phyloP scores from a whole-genome alignment of 441 rosid genomes.

The Metrosideros polymorpha region DNA sequence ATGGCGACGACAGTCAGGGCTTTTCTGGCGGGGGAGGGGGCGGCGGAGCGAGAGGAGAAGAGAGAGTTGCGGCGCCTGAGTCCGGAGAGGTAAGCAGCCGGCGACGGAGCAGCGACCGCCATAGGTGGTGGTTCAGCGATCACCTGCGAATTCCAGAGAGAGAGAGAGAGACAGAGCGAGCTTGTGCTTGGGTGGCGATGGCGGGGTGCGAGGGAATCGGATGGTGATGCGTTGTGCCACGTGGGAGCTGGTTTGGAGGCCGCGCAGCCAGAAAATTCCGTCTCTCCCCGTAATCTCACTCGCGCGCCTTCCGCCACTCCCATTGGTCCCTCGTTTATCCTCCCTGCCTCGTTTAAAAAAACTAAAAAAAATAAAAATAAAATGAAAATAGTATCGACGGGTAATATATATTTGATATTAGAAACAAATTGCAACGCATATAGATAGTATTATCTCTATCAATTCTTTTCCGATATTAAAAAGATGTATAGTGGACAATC shows the following conservation, averaged over 20 bases:
- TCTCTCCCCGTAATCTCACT: not conserved
- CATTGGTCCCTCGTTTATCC: not conserved
- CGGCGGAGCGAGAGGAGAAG: conserved; percentile 14
- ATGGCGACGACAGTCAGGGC: conserved; percentile 38
- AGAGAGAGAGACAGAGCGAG: not conserved
- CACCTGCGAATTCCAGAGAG: not conserved
- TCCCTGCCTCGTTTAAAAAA: not conserved
- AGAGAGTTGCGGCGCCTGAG: conserved; percentile 4
- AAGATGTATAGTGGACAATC: no score
- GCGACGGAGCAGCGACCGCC: conserved; percentile 48
- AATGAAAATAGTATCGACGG: not conserved
- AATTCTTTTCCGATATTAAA: no score
- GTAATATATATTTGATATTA: not conserved
- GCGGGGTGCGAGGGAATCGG: not conserved
- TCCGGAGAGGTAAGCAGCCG: conserved; percentile 24
- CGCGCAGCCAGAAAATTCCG: not conserved
- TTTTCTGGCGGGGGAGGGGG: not conserved
- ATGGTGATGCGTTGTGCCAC: conserved; percentile 1
- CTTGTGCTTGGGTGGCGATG: not conserved
- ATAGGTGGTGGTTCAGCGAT: conserved; percentile 20
- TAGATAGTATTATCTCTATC: no score
- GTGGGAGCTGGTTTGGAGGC: not conserved
- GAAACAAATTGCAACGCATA: not conserved
- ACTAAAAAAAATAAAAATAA: rapidly evolving
- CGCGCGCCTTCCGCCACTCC: not conserved